These are phyloP conservation scores for Morella rubra DNA, from an alignment of 306 rosid genomes.

Conservation along the genomic window DNA sequence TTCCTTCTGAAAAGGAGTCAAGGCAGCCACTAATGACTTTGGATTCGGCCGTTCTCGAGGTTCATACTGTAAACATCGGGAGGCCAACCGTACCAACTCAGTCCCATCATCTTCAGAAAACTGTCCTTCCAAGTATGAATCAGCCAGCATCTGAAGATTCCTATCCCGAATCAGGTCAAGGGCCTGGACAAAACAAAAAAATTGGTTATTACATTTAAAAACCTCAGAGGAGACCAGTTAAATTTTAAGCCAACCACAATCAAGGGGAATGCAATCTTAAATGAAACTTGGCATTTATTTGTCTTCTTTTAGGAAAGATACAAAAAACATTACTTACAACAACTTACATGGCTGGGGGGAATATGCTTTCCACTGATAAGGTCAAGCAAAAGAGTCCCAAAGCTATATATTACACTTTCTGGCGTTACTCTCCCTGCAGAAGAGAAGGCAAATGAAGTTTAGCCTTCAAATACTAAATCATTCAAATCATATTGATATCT, in stretches of 20 bases:
- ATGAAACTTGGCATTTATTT: not conserved
- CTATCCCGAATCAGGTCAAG: slow-evolving; percentile 76
- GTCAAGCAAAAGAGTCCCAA: slow-evolving; percentile 83
- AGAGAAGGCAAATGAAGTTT: slow-evolving; percentile 7
- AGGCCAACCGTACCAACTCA: slow-evolving; percentile 67
- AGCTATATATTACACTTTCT: slow-evolving; percentile 80
- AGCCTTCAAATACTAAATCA: slow-evolving; percentile 7
- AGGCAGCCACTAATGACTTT: slow-evolving; percentile 64
- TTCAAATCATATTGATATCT: not conserved
- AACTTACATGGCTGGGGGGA: slow-evolving; percentile 82
- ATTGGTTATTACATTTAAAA: too few species aligned
- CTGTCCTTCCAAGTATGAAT: slow-evolving; percentile 82
- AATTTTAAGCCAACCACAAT: not conserved
- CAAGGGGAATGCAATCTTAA: not conserved
- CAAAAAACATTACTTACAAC: slow-evolving; percentile 3
- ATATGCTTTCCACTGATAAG: slow-evolving; percentile 85
- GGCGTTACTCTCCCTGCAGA: slow-evolving; percentile 77
- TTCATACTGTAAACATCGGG: slow-evolving; percentile 75
- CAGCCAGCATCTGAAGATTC: slow-evolving; percentile 82
- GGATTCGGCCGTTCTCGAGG: slow-evolving; percentile 79
- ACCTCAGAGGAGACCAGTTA: slow-evolving; percentile 1
- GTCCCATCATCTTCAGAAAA: slow-evolving; percentile 76
- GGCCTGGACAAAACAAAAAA: slow-evolving; percentile 45
- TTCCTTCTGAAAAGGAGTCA: slow-evolving; percentile 78
- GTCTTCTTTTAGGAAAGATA: not conserved